Conservation (phyloP, 257 asterid genomes). For the Solanum lycopersicoides region DNA sequence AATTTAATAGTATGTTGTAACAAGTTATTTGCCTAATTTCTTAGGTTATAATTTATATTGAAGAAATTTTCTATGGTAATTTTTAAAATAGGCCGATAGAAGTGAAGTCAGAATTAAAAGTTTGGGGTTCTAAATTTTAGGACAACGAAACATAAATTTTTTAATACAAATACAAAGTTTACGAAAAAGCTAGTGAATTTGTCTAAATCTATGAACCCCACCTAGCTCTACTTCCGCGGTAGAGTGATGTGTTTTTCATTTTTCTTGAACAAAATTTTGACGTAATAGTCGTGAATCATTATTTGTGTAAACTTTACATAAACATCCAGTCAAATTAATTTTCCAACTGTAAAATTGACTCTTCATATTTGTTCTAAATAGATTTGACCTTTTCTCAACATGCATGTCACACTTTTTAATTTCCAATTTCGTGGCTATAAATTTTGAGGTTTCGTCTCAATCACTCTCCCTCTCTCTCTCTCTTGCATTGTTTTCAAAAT, state of each 20-base stretch:
- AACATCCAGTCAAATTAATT: neutral
- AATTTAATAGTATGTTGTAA: neutral
- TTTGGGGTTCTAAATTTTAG: too few species aligned
- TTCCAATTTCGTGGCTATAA: neutral
- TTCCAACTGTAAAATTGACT: neutral
- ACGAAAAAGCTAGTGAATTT: fast-evolving
- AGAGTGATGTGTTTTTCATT: neutral
- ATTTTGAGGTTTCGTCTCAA: neutral
- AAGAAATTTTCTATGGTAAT: neutral
- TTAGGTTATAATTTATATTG: neutral
- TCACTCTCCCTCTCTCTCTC: neutral
- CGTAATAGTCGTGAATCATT: neutral
- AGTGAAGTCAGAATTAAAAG: too few species aligned
- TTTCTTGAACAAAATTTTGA: neutral
- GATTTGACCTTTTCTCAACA: neutral
- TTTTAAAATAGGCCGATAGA: neutral
- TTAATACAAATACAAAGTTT: fast-evolving
- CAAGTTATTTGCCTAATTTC: neutral
- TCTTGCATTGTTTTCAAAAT: neutral
- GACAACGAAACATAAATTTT: too few species aligned
- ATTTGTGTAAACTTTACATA: neutral
- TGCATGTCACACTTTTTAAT: neutral
- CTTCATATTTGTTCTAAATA: neutral
- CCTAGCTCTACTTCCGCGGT: fast-evolving
- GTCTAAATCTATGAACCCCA: fast-evolving